Percentiles rank a stretch among this genome's conserved stretches.
phyloP scores from a whole-genome alignment of 768 basidiomycete species.

The Lepiota brunneoincarnata region DNA sequence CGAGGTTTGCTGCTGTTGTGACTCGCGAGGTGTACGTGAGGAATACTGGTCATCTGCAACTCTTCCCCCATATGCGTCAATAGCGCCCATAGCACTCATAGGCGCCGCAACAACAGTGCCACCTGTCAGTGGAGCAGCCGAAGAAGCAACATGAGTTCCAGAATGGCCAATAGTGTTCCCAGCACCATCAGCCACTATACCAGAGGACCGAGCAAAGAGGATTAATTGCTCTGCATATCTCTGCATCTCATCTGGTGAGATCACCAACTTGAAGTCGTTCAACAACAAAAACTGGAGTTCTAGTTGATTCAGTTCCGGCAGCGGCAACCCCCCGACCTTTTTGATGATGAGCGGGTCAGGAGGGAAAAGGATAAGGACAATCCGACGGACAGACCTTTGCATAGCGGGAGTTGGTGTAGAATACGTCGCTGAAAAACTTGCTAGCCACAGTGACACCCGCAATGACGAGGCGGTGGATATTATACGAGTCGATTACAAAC shows the following conservation, averaged over 20 bases:
- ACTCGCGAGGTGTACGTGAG: too few species aligned
- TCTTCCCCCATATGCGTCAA: conserved; percentile 48
- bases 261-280: conserved; percentile 91
- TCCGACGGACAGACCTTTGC: conserved; percentile 74
- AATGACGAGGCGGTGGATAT: conserved; percentile 95
- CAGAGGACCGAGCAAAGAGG: conserved; percentile 44
- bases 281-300: conserved; percentile 96
- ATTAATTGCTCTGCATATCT: conserved; percentile 90
- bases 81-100: conserved; percentile 46
- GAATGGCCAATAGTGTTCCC: background rate
- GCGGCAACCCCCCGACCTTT: conserved; percentile 95
- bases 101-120: conserved; percentile 19
- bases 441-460: conserved; percentile 99
- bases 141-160: background rate
- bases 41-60: conserved; percentile 24
- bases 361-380: background rate
- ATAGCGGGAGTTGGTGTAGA: conserved; percentile 98
- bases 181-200: background rate
- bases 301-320: conserved; percentile 90
- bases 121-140: background rate
- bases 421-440: conserved; percentile 98
- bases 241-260: conserved; percentile 90
- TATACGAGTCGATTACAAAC: conserved; percentile 96
- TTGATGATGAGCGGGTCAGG: background rate
- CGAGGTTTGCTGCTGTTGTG: conserved; percentile 26